These are phyloP conservation scores for Tylopilus subfusipes DNA, from an alignment of 768 basidiomycete species.

Conservation along the genomic window DNA sequence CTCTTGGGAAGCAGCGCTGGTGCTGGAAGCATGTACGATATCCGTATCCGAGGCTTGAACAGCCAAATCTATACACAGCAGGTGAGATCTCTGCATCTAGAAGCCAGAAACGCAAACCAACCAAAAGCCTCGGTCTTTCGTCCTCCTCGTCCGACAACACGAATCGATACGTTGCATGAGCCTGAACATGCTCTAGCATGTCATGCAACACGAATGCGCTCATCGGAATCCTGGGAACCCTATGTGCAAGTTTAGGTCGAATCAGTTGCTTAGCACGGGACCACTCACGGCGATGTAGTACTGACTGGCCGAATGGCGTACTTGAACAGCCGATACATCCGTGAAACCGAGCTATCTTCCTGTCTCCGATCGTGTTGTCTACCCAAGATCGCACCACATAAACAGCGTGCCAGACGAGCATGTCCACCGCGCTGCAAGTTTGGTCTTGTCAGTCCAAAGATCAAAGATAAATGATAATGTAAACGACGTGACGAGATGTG, in stretches of 20 bases:
- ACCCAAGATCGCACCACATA: conserved; percentile 82
- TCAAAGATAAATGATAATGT: not conserved
- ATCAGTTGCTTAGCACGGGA: not conserved
- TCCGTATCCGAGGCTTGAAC: conserved; percentile 83
- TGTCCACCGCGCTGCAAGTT: conserved; percentile 50
- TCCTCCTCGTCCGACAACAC: conserved; percentile 85
- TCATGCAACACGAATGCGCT: conserved; percentile 91
- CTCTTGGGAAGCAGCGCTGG: conserved; percentile 58
- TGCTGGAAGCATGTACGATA: conserved; percentile 64
- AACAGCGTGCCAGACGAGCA: conserved; percentile 65
- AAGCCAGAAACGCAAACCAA: conserved; percentile 34
- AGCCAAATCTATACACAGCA: conserved; percentile 70
- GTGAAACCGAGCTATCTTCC: conserved; percentile 30
- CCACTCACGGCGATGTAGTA: conserved; percentile 56
- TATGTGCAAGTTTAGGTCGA: conserved; percentile 11
- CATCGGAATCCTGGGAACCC: conserved; percentile 50
- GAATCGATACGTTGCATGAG: conserved; percentile 93
- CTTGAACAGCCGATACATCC: conserved; percentile 73
- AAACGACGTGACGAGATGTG: conserved; percentile 46
- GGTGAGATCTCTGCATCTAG: not conserved
- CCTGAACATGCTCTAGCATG: conserved; percentile 86
- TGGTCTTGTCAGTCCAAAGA: conserved; percentile 6
- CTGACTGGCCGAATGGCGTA: conserved; percentile 76
- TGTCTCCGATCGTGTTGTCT: conserved; percentile 53
- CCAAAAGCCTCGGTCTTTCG: conserved; percentile 73